Conservation (phyloP, 1,139 yeast genomes). For the Lodderomyces oxycetoniae region DNA sequence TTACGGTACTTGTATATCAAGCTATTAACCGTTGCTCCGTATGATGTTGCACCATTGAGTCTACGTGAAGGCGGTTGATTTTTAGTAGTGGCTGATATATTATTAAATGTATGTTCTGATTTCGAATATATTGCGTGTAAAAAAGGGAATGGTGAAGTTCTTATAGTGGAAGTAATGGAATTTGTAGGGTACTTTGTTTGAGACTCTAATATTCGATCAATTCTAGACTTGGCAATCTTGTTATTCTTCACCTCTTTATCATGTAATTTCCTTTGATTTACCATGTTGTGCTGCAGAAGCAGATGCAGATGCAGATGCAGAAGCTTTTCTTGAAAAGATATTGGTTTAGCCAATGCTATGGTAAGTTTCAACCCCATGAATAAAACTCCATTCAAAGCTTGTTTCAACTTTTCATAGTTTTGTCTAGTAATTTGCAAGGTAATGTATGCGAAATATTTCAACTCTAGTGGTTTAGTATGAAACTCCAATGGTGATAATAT, state of each 20-base stretch:
- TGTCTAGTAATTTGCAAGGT: slow-evolving; percentile 50
- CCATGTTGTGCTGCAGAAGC: slow-evolving; percentile 34
- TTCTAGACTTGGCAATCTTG: slow-evolving; percentile 38
- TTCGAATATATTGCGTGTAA: slow-evolving; percentile 18
- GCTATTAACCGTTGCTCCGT: slow-evolving; percentile 25
- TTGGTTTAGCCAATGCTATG: slow-evolving; percentile 44
- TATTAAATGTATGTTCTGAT: slow-evolving; percentile 33
- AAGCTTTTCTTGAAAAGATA: too few relatives aligned
- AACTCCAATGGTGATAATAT: slow-evolving; percentile 42
- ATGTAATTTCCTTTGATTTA: slow-evolving; percentile 11
- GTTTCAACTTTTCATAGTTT: slow-evolving; percentile 44
- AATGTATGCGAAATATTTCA: slow-evolving; percentile 62
- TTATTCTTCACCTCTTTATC: slow-evolving; percentile 16
- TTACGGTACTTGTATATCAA: slow-evolving; percentile 15
- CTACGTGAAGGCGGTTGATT: slow-evolving; percentile 29
- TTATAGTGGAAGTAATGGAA: slow-evolving; percentile 18
- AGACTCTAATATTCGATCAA: slow-evolving; percentile 40
- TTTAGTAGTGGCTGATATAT: slow-evolving; percentile 35
- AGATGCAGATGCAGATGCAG: too few relatives aligned
- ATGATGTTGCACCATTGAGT: slow-evolving; percentile 32
- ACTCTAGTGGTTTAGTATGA: slow-evolving; percentile 44
- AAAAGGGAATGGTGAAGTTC: slow-evolving; percentile 10
- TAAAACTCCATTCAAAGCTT: slow-evolving; percentile 60
- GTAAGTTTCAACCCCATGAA: slow-evolving; percentile 69
- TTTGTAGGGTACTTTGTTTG: slow-evolving; percentile 28